Evolutionary conservation across 1,284 basidiomycete genomes (phyloP), one percentile per base, ranked within the genome.

Genomic region (Exobasidium cylindrosporum): DNA sequence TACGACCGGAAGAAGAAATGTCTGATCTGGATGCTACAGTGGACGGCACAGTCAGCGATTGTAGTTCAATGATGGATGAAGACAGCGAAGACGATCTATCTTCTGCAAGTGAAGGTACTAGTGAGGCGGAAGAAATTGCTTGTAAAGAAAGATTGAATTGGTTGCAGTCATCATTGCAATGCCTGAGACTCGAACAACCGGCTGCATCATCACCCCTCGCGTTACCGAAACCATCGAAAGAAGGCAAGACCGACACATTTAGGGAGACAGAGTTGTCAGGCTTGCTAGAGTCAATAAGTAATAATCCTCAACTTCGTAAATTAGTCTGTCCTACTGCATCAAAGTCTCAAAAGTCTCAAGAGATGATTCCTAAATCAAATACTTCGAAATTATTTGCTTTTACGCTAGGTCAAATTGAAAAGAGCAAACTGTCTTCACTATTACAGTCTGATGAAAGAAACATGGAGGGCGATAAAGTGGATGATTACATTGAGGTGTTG

Each of bases 401-500:
- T 17, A 17, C 35, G 10, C 17, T 17, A 10, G 35, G 10, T 10
- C 10, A 40, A 10, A 7, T 40, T 7, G 17, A 17, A 17, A 7
- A 40, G 17, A 7, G 7, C 35, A 7, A 17, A 10, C 35, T 40
- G 17, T 7, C 35, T 40, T 10, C 35, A 10, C 35, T 40, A 10
- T 17, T 40, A 10, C 10, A 40, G 7, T 40, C 35, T 17, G 35
- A 7, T 40, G 7, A 7, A 10, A 17, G 10, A 7, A 7, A 7
- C 10, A 7, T 40, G 35, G 10, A 10, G 35, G 35, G 17, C 7
- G 35, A 17, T 17, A 40, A 40, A 7, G 35, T 17, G 10, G 35
- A 40, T 31, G 28, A 2, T 53, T 23, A 29, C 26, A 59, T 65
- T 13, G 57, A 67, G 45, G 62, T 68, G 24, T 59, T 76, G 1